Base-by-base conservation (phyloP, 2,329 filamentous ascomycete genomes). In the Sporothrix protearum region DNA sequence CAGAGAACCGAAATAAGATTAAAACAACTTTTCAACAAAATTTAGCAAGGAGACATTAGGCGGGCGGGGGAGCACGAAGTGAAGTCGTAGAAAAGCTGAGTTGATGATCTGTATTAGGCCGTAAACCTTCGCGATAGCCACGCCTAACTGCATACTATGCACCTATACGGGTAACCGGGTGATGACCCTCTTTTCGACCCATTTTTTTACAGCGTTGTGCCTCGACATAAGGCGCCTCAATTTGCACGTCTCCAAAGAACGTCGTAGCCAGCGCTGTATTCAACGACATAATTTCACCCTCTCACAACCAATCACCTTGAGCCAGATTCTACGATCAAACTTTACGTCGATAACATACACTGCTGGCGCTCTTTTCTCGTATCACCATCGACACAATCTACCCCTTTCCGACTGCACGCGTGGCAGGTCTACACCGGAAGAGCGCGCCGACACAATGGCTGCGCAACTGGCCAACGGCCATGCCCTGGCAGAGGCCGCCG, bases 381-480 rank as follows among this genome's bases (percentile, higher is more conserved):
- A 57, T 33, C 19, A 30, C 53, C 5, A 12, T 30, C 51, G 5
- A 55, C 51, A 10, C 4, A 3, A 3, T 33, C 16, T 28, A 16
- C n/a, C n/a, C n/a, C n/a, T n/a, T n/a, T n/a, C n/a, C n/a, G n/a
- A 30, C 47, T 10, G 14, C 6, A 8, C n/a, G 49, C 6, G n/a
- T 8, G 1, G 28, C 30, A 8, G 25, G 14, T 28, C n/a, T 22
- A 25, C 30, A 39, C 16, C 22, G 9, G 28, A n/a, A n/a, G n/a
- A 19, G 47, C 66, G 33, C 30, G n/a, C n/a, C 19, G n/a, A 57
- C 16, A 77, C 77, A 77, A 78, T 79, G 71, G 76, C 79, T 66
- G 76, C 80, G 63, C 75, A 79, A 68, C 76, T 78, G 42, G 75
- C 75, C 71, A 74, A 75, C 64, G 73, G 75, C 61, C 45, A 75